Evolutionary conservation across 1,139 yeast species (phyloP), one percentile per base, ranked within the genome.

Genomic region (Yamadazyma trypodendri): DNA sequence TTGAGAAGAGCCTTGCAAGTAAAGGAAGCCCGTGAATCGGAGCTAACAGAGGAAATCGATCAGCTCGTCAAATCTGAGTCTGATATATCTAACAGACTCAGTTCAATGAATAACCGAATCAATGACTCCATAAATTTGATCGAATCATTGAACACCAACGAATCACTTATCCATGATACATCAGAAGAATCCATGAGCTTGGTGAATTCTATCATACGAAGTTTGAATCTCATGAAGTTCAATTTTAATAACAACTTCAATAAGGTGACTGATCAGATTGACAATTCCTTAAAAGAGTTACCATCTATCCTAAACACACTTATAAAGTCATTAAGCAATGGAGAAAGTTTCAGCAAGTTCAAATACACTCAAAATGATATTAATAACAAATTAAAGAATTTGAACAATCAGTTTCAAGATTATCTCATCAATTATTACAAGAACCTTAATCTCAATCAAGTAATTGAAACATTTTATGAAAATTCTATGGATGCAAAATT

Each of bases 331-430:
- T 32, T 48, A 12, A 45, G 40, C 31, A 43, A 42, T 36, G 47
- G 45, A 24, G 42, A 42, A 24, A 38, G 21, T 23, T 43, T 49
- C 25, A 32, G 31, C n/a, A 37, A 35, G 18, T 49, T 46, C 34
- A 41, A 45, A 15, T 22, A 29, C 13, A 34, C 34, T 11, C 52
- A 49, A 21, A 39, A 42, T 22, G 45, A 44, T 9, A 34, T 41
- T 13, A 35, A 47, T n/a, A 35, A 35, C 15, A 41, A 41, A 18
- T 41, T 53, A 29, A 45, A 40, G 25, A 37, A 35, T 4, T 37
- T 52, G 6, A 50, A 52, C 31, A 39, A 42, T 21, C 48, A 46
- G 24, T 46, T 53, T 21, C 43, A 52, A 30, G 47, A 46, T 4
- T 51, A 43, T 31, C 36, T 53, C 14, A 43, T 38, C 10, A 47